phyloP scores from a whole-genome alignment of 1,139 yeast genomes.

The Pichia sp. region DNA sequence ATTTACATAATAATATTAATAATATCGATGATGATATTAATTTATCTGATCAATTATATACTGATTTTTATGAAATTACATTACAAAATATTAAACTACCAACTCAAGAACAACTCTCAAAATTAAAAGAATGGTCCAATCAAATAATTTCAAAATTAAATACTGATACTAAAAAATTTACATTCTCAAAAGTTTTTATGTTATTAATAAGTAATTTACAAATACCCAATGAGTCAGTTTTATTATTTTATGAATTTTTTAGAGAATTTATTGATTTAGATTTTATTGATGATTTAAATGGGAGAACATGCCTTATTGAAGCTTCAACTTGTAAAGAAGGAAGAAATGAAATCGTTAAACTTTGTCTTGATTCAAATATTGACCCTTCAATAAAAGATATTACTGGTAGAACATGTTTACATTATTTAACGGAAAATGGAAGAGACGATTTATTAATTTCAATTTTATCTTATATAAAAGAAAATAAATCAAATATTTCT shows the following conservation, averaged over 20 bases:
- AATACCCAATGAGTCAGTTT: conserved; percentile 44
- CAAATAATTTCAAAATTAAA: conserved; percentile 26
- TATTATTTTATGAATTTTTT: conserved; percentile 40
- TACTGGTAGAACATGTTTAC: conserved; percentile 80
- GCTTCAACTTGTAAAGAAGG: conserved; percentile 33
- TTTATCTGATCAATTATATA: conserved; percentile 26
- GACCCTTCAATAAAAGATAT: conserved; percentile 45
- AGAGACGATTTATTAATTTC: conserved; percentile 48
- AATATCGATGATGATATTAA: conserved; percentile 8
- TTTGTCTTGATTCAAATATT: conserved; percentile 28
- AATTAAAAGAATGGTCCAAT: conserved; percentile 27
- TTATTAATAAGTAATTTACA: conserved; percentile 51
- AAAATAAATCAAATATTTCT: neutral
- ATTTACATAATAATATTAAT: conserved; percentile 1
- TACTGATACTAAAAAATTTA: conserved; percentile 22
- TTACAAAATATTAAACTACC: conserved; percentile 27
- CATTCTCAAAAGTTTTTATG: conserved; percentile 53
- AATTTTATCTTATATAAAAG: conserved; percentile 24
- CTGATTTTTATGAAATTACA: conserved; percentile 29
- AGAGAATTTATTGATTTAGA: conserved; percentile 38
- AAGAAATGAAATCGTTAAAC: conserved; percentile 33
- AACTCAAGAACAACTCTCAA: conserved; percentile 21
- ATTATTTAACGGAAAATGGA: conserved; percentile 76
- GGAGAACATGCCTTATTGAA: conserved; percentile 43
- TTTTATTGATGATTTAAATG: conserved; percentile 35